Evolutionary conservation across 2,329 filamentous ascomycete genomes (phyloP).

Genomic region (Xylaria digitata): DNA sequence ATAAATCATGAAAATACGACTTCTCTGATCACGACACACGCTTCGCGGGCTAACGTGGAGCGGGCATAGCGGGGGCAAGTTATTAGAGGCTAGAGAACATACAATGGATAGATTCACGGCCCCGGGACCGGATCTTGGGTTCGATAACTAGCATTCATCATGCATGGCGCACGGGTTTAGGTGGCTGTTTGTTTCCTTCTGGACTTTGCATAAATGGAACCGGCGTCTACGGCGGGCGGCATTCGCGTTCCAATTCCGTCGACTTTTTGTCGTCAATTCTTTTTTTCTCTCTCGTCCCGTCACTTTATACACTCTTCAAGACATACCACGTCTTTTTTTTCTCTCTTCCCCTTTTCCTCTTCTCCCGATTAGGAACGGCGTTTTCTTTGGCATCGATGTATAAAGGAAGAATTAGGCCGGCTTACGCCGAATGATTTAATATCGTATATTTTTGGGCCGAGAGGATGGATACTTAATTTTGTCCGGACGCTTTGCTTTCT

Average conservation of each 20-base stretch:
- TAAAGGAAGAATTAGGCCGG: conserved; percentile 19
- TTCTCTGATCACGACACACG: background rate
- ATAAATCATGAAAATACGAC: background rate
- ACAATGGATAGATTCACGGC: background rate
- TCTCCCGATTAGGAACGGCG: background rate
- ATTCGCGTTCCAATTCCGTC: conserved; percentile 1
- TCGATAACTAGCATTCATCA: conserved; percentile 5
- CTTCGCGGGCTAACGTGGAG: no score
- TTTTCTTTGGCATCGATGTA: conserved; percentile 9
- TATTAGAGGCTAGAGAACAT: background rate
- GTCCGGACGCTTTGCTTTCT: conserved; percentile 4
- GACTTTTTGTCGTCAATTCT: background rate
- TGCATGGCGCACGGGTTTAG: conserved; percentile 13
- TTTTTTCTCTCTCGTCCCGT: background rate
- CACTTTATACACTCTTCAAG: background rate
- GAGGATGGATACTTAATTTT: conserved; percentile 1
- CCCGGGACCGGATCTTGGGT: conserved; percentile 7
- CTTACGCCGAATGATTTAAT: conserved; percentile 26
- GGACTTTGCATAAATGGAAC: conserved; percentile 13
- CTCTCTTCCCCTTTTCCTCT: background rate
- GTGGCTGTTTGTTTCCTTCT: background rate
- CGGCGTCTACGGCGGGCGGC: conserved; percentile 15
- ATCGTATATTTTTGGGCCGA: background rate
- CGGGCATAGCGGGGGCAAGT: background rate
- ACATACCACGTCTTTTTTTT: background rate